Conservation (phyloP, 306 rosid species). For the Macrotyloma uniflorum region DNA sequence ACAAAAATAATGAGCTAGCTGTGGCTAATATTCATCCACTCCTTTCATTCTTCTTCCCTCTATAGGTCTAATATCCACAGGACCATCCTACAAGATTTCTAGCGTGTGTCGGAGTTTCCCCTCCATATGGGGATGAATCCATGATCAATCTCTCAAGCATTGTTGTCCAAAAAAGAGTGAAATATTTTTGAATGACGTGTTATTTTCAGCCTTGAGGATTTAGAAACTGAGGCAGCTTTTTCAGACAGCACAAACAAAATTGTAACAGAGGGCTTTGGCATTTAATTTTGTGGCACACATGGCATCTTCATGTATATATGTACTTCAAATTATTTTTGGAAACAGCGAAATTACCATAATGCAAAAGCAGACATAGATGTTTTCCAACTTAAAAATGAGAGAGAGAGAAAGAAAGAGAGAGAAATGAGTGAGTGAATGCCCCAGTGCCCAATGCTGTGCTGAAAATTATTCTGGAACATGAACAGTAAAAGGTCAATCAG, state of each 20-base stretch:
- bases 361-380: neutral
- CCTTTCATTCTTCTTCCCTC: neutral
- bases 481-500: slow-evolving; percentile 37
- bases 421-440: neutral
- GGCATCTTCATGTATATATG: slow-evolving; percentile 21
- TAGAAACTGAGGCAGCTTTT: slow-evolving; percentile 40
- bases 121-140: neutral
- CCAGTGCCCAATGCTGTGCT: neutral
- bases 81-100: slow-evolving; percentile 30
- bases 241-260: slow-evolving; percentile 52
- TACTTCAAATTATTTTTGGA: slow-evolving; percentile 18
- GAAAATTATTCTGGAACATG: slow-evolving; percentile 27
- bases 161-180: slow-evolving; percentile 15
- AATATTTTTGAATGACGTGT: slow-evolving; percentile 15
- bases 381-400: neutral
- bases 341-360: slow-evolving; percentile 18
- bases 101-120: slow-evolving; percentile 36
- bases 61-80: slow-evolving; percentile 25
- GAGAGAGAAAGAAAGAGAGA: neutral
- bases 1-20: neutral
- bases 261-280: slow-evolving; percentile 35
- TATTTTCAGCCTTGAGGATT: slow-evolving; percentile 27
- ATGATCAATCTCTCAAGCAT: neutral
- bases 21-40: slow-evolving; percentile 18
- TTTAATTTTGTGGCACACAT: slow-evolving; percentile 26